These are phyloP conservation scores for Sonneratia caseolaris DNA, from an alignment of 345 rosid genomes.

Conservation along the genomic window DNA sequence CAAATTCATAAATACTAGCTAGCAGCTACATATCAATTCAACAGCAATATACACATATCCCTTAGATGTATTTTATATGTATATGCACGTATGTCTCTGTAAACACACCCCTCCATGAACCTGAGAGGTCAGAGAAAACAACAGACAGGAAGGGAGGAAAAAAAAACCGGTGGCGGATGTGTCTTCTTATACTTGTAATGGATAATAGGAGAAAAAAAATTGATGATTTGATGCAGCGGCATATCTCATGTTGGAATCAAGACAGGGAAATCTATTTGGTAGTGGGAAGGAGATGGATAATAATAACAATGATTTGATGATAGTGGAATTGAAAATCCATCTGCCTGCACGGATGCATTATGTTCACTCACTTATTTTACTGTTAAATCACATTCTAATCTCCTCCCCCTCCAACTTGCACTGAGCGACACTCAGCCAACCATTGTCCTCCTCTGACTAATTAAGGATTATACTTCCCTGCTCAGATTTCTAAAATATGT, in stretches of 20 bases:
- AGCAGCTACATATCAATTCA: not conserved
- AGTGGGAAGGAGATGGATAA: slow-evolving; percentile 5
- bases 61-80: not conserved
- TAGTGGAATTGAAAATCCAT: not conserved
- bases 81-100: not conserved
- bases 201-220: not conserved
- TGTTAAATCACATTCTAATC: not conserved
- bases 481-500: not conserved
- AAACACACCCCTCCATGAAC: slow-evolving; percentile 2
- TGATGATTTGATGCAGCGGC: too few species aligned
- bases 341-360: not conserved
- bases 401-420: not conserved
- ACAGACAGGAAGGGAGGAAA: not conserved
- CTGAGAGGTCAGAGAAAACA: slow-evolving; percentile 8
- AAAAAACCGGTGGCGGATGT: not conserved
- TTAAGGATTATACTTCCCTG: not conserved
- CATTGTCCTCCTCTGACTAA: not conserved
- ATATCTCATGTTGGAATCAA: too few species aligned
- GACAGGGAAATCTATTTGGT: not conserved
- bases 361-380: not conserved
- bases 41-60: not conserved
- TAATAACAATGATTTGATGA: not conserved
- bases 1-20: not conserved
- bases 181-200: not conserved
- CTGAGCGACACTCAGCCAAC: not conserved